Conservation (phyloP, 2,329 filamentous ascomycete genomes). For the Neopestalotiopsis sp. region DNA sequence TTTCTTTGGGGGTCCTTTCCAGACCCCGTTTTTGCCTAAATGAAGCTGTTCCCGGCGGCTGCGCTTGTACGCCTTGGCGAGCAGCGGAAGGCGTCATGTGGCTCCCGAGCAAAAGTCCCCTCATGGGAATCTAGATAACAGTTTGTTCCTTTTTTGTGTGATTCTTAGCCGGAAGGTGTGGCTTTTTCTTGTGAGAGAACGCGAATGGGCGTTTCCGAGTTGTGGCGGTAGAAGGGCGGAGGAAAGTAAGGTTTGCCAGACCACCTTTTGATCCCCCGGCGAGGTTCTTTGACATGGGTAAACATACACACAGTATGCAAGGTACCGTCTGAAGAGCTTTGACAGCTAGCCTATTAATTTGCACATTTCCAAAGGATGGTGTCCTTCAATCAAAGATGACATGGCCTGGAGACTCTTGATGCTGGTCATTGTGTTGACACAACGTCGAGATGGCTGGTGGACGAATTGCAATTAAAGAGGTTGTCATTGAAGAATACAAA, state of each 20-base stretch:
- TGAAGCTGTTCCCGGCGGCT: slow-evolving; percentile 11
- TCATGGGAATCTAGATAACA: neutral
- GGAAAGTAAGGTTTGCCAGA: neutral
- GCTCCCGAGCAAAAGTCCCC: neutral
- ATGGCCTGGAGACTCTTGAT: neutral
- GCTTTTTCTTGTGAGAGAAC: neutral
- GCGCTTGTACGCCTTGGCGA: slow-evolving; percentile 4
- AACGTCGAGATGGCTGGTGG: neutral
- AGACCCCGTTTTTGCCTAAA: slow-evolving; percentile 6
- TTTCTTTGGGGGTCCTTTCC: neutral
- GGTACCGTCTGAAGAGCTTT: neutral
- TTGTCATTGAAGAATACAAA: no score
- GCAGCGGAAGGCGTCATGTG: neutral
- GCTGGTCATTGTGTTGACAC: neutral
- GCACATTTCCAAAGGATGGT: neutral
- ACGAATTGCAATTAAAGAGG: neutral
- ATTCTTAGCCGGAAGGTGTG: neutral
- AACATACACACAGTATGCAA: neutral
- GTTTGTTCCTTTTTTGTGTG: neutral
- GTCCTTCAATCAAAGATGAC: neutral
- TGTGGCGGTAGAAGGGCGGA: neutral
- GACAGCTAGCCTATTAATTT: neutral
- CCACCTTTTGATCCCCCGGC: neutral
- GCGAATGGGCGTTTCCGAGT: neutral
- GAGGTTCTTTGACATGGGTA: no score